Conservation (phyloP, 768 basidiomycete genomes). For the Lactifluus subvellereus region DNA sequence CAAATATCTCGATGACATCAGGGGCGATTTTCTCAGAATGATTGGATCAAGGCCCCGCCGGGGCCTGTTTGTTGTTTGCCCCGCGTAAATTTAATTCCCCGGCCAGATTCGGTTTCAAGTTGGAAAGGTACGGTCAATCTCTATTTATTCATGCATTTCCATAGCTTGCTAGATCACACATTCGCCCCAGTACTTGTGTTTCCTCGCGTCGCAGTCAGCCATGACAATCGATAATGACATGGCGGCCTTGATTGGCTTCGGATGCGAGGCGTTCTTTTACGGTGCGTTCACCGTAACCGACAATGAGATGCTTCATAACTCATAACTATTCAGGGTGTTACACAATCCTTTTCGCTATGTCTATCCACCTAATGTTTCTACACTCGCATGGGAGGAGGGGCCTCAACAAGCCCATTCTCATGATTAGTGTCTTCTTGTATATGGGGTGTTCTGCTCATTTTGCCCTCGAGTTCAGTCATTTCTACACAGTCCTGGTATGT, state of each 20-base stretch:
- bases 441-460: constrained; percentile 6
- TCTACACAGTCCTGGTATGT: constrained; percentile 32
- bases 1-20: too few species aligned
- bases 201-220: neutral
- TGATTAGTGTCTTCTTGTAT: constrained; percentile 4
- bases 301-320: constrained; percentile 8
- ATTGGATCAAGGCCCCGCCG: too few species aligned
- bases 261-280: constrained; percentile 34
- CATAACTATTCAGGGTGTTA: constrained; percentile 6
- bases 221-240: constrained; percentile 31
- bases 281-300: constrained; percentile 29
- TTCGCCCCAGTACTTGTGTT: neutral
- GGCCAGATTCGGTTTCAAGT: neutral
- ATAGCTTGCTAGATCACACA: neutral
- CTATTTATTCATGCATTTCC: constrained; percentile 1
- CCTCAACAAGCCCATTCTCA: neutral
- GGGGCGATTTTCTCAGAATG: too few species aligned
- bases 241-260: constrained; percentile 36
- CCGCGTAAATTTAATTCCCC: neutral
- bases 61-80: too few species aligned
- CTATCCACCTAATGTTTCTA: neutral
- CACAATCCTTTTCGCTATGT: constrained; percentile 2
- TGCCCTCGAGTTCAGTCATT: constrained; percentile 35
- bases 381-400: neutral
- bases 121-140: neutral